Base-by-base conservation (phyloP, 2,329 filamentous ascomycete species). In the Gnomoniopsis sp. region DNA sequence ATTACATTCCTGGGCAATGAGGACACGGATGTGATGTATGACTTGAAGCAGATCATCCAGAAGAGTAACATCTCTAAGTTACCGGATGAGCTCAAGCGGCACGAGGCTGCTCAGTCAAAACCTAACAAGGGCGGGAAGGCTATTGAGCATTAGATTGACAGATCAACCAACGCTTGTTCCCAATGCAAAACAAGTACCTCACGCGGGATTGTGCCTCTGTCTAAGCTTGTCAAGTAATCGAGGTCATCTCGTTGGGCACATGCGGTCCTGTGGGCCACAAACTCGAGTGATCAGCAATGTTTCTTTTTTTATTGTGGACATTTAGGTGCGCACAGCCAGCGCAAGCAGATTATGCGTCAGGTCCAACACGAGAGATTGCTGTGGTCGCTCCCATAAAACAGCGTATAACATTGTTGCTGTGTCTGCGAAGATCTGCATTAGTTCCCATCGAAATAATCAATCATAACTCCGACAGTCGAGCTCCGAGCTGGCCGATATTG, bases 1-100 rank as follows among this genome's bases (percentile, higher is more conserved):
- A 95, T 99, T 63, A 99, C 95, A 0, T 99, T 99, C 79, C 74
- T 98, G 69, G 93, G 92, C 60, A 88, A 85, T 66, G 95, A 98
- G 75, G 95, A 99, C 76, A 71, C 83, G 1, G 95, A 97, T 72
- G 88, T 93, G 23, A 79, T 98, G 82, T 97, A 96, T 72, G 95
- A 99, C 71, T 78, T 99, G 63, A 93, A 91, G 76, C 91, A 97
- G 79, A 98, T 99, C 85, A 84, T 99, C 34, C 88, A 84, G 68
- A 98, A 98, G 83, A 95, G 90, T 63, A 81, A 85, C 12, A 91
- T 97, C 22, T 93, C 88, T 2, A 88, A 90, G 70, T 89, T 99
- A 26, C 93, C 95, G 0, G 95, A 99, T 65, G 95, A 98, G 74
- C 74, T 98, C 65, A 82, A 89, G 69, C 88, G 93, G 66, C 93